Base-by-base conservation (phyloP, 805 yeast species). In the Candida boleticola region DNA sequence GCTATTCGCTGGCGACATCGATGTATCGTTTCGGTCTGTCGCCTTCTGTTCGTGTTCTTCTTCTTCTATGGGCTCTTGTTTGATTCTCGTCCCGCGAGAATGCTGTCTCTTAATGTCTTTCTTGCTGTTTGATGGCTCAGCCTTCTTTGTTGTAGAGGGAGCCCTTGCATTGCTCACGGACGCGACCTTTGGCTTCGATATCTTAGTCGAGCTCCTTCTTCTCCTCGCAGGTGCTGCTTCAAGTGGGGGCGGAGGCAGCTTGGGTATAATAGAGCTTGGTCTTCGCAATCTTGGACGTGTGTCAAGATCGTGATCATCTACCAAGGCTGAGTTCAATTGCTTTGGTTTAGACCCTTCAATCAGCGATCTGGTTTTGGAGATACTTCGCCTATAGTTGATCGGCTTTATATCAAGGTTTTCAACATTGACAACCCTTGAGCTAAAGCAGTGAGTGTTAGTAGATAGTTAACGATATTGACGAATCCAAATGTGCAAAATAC, bases 401-500 rank as follows among this genome's bases (percentile, higher is more conserved):
- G 49, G 32, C 40, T 44, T 21, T 60, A 35, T 19, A 4, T 31
- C 45, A 20, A 47, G 39, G 18, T 27, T 29, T 20, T 45, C 41
- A 14, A 37, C 40, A 21, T 35, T 36, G 10, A 47, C 44, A 26
- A 41, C 36, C 20, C 50, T 35, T 23, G 33, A 36, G 10, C 50
- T 35, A 17, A 9, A 17, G 10, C 11, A n/a, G 27, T 7, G 13
- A 25, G 39, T 11, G 35, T 42, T 37, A 42, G 48, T 35, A 35
- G 27, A 23, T 23, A 7, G 7, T 23, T 7, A 23, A 23, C 27
- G 11, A 23, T 23, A 23, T 23, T n/a, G n/a, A n/a, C n/a, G n/a
- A n/a, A n/a, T n/a, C n/a, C n/a, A n/a, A n/a, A n/a, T n/a, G 10
- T 23, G 27, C 7, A 7, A 4, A 13, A 16, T 23, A 66, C 75